Evolutionary conservation across 2,329 filamentous ascomycete genomes (phyloP).

Genomic region (Magnaporthiopsis rhizophila): DNA sequence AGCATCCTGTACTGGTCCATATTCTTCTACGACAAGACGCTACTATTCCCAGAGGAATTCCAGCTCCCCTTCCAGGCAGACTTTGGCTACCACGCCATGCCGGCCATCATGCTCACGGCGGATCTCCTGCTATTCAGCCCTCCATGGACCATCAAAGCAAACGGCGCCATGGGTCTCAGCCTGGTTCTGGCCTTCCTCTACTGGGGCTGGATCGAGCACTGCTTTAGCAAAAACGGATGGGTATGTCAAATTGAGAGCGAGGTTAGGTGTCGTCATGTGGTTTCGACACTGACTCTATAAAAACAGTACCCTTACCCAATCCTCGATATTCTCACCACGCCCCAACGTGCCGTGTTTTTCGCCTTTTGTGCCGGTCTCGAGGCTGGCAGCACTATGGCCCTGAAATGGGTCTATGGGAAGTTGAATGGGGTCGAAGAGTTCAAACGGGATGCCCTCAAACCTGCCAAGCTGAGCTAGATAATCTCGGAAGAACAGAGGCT

Average conservation of each 20-base stretch:
- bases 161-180: slow-evolving; percentile 52
- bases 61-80: slow-evolving; percentile 49
- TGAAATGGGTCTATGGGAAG: slow-evolving; percentile 63
- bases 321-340: slow-evolving; percentile 59
- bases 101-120: slow-evolving; percentile 53
- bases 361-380: slow-evolving; percentile 61
- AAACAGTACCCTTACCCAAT: slow-evolving; percentile 76
- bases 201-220: slow-evolving; percentile 77
- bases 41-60: slow-evolving; percentile 47
- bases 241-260: slow-evolving; percentile 25
- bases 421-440: slow-evolving; percentile 50
- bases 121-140: slow-evolving; percentile 64
- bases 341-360: slow-evolving; percentile 63
- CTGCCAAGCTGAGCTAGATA: slow-evolving; percentile 19
- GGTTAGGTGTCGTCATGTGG: background rate
- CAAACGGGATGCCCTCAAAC: slow-evolving; percentile 26
- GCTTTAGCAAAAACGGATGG: slow-evolving; percentile 59
- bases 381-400: slow-evolving; percentile 56
- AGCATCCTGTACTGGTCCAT: slow-evolving; percentile 67
- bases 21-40: slow-evolving; percentile 42
- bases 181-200: slow-evolving; percentile 56
- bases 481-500: background rate
- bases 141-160: slow-evolving; percentile 58
- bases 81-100: slow-evolving; percentile 55
- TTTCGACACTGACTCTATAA: background rate